Evolutionary conservation across 352 stramenopile genomes (phyloP), one percentile per base, ranked within the genome.

Genomic region (Phytophthora meadii): DNA sequence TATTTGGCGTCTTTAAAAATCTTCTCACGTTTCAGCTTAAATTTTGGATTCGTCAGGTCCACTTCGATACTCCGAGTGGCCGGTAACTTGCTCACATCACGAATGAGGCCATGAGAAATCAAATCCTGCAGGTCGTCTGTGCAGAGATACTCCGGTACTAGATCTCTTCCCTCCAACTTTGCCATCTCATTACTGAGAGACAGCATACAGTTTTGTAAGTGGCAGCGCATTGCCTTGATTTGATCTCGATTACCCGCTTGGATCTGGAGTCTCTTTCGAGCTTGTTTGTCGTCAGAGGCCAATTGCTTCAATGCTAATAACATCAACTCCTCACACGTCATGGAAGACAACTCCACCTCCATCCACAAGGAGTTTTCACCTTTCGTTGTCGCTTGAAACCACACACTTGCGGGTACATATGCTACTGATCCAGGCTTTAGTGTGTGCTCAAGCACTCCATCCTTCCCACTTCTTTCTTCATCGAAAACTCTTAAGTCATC

Each of bases 361-460:
- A 90, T 61, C 71, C 74, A 88, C 45, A 80, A 36, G 10, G 62
- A 36, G 10, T 62, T 57, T 4, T 54, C 25, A 0, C 72, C 67
- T 5, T 70, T 24, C 1, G 55, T 65, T 34, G 82, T 63, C 0
- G 53, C 51, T 24, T 70, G 46, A 39, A 80, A 84, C 84, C 84
- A 92, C 4, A 69, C 78, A 12, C 81, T 81, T 0, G 55, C 62
- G 17, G 84, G 78, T 4, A 89, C n/a, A 57, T 90, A 90, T 0
- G 78, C 27, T 0, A 92, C 70, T 0, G 69, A 74, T 0, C 84
- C 84, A n/a, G 81, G 54, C 15, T 74, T 69, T 0, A 77, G 41
- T 0, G 71, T 34, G 12, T 65, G 27, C 12, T 76, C 57, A 1
- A 65, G 15, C 39, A 42, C 11, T 25, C 54, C 34, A 25, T 25